Base-by-base conservation (phyloP, 306 rosid genomes). In the Citrullus colocynthis region DNA sequence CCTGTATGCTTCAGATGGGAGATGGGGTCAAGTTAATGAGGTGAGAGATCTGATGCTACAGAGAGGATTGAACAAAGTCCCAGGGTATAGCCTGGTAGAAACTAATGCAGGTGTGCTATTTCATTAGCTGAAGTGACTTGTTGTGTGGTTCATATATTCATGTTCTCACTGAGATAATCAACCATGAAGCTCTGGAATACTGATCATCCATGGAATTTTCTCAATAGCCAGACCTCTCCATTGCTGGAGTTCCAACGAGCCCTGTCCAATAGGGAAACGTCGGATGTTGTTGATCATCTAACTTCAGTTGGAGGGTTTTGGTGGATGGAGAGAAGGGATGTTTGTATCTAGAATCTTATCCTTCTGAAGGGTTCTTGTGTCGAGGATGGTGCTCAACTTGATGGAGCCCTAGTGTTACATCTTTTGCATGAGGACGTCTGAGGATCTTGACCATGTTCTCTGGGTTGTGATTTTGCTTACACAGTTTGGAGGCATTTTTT, bases 11-110 rank as follows among this genome's bases (percentile, higher is more conserved):
- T 90, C 86, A 2, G 93, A 89, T 87, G 96, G 96, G 67, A 88
- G 94, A 81, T 93, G 98, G 96, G 86, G 89, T 81, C 84, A 85
- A 82, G 96, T 93, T 84, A 85, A 85, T 85, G 83, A 87, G 78
- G 85, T 90, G 72, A 91, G 94, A 73, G 83, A 88, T 83, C 70
- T 84, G 78, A 89, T 93, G 89, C 88, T 85, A 82, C 86, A 80
- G 18, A 89, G 85, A 76, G 89, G 93, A 56, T 78, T 93, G 80
- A 85, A 80, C 78, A 90, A 90, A 82, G 83, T 79, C 73, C 94
- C 92, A 51, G 96, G 88, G 61, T 78, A 66, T 80, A 90, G 96
- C 83, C 74, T 79, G 54, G 84, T 93, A 72, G 87, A 87, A 81
- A 92, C 28, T 21, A 32, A 49, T 49, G 73, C 49, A 13, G 51